phyloP scores from a whole-genome alignment of 2,329 filamentous ascomycete species.

The Xylariaceae sp. region DNA sequence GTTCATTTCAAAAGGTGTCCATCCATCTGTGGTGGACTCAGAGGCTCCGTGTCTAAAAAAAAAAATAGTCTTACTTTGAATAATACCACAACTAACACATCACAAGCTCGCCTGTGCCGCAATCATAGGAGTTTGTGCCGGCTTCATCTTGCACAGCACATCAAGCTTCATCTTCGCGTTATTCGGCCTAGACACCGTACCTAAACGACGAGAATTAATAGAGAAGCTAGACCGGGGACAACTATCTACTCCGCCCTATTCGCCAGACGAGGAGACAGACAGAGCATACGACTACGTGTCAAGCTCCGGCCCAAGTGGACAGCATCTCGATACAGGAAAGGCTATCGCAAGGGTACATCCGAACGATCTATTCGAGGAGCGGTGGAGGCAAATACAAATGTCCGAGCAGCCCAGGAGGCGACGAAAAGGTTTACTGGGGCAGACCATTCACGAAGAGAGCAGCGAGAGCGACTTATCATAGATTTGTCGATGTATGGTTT shows the following conservation, averaged over 20 bases:
- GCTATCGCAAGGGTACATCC: neutral
- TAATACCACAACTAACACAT: slow-evolving; percentile 7
- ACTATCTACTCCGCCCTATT: neutral
- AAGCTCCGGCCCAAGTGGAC: slow-evolving; percentile 5
- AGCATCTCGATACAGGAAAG: neutral
- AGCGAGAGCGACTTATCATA: slow-evolving; percentile 46
- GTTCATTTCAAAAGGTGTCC: neutral
- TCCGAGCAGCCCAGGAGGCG: slow-evolving; percentile 36
- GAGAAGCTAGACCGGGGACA: neutral
- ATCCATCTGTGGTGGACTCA: neutral
- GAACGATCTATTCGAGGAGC: slow-evolving; percentile 22
- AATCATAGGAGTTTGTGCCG: slow-evolving; percentile 28
- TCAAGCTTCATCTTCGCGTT: slow-evolving; percentile 28
- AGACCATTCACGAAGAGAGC: slow-evolving; percentile 68
- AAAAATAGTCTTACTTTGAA: neutral
- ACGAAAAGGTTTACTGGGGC: slow-evolving; percentile 49
- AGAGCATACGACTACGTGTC: slow-evolving; percentile 13
- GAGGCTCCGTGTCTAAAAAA: neutral
- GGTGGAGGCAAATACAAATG: slow-evolving; percentile 25
- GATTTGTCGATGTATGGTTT: slow-evolving; percentile 3
- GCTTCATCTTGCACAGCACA: slow-evolving; percentile 25
- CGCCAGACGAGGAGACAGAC: slow-evolving; percentile 10
- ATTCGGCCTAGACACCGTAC: slow-evolving; percentile 24
- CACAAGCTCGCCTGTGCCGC: slow-evolving; percentile 28
- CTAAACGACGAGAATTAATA: slow-evolving; percentile 13